phyloP scores from a whole-genome alignment of 2,329 filamentous ascomycete genomes.

The Fusarium sp. region DNA sequence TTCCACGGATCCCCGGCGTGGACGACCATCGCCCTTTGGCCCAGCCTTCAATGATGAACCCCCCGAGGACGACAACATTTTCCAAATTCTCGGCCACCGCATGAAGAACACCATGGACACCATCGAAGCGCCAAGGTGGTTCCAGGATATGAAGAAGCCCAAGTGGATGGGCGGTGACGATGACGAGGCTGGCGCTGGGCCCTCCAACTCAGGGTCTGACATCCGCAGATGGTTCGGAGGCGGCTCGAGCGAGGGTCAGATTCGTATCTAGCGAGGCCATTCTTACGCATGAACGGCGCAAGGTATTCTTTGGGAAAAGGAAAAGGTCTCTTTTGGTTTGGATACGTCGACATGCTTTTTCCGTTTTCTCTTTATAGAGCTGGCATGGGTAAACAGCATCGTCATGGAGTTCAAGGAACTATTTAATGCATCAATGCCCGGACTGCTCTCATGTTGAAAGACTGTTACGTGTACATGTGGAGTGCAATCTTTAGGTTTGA shows the following conservation, averaged over 20 bases:
- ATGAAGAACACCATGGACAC: constrained; percentile 94
- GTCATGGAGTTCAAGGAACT: constrained; percentile 39
- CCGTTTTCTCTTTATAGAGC: constrained; percentile 9
- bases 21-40: constrained; percentile 46
- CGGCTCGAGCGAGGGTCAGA: constrained; percentile 54
- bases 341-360: constrained; percentile 29
- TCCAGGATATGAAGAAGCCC: constrained; percentile 82
- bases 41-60: constrained; percentile 66
- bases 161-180: constrained; percentile 83
- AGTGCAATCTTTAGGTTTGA: constrained; percentile 7
- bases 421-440: constrained; percentile 20
- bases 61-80: constrained; percentile 85
- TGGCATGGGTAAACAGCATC: constrained; percentile 29
- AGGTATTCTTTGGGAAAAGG: constrained; percentile 28
- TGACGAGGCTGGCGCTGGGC: constrained; percentile 55
- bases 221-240: constrained; percentile 74
- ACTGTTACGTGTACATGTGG: constrained; percentile 3
- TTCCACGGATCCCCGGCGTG: constrained; percentile 47
- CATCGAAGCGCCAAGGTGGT: constrained; percentile 85
- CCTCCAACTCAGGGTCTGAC: constrained; percentile 53
- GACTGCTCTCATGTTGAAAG: constrained; percentile 1
- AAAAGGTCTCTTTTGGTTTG: constrained; percentile 22
- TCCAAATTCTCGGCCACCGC: constrained; percentile 85
- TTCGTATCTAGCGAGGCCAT: constrained; percentile 45
- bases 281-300: constrained; percentile 17